Percentiles rank a stretch among this genome's conserved stretches.
phyloP scores from a whole-genome alignment of 306 rosid species.

The Mimosa bimucronata region DNA sequence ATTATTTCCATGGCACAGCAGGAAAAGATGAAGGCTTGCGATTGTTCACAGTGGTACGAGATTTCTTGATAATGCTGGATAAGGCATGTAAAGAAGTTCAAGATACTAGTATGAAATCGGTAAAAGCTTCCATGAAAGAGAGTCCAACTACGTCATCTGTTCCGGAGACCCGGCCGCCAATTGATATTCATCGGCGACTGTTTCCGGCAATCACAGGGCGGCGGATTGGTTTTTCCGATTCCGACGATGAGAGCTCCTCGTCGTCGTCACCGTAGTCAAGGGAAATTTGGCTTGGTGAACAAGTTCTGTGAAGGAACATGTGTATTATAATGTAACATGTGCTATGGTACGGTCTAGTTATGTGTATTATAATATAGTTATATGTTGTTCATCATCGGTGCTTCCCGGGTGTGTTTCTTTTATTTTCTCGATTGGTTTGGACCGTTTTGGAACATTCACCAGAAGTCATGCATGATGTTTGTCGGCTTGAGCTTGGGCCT shows the following conservation, averaged over 20 bases:
- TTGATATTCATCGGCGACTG: constrained; percentile 44
- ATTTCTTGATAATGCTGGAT: constrained; percentile 75
- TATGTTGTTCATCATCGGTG: neutral
- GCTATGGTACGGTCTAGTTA: neutral
- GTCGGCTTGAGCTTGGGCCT: neutral
- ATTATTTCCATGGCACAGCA: constrained; percentile 84
- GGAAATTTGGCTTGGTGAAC: constrained; percentile 10
- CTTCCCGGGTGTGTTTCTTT: no score
- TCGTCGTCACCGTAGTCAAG: constrained; percentile 25
- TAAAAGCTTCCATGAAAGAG: constrained; percentile 55
- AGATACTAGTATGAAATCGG: constrained; percentile 35
- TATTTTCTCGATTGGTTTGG: no score
- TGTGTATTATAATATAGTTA: neutral
- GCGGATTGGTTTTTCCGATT: constrained; percentile 59
- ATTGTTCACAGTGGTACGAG: constrained; percentile 71
- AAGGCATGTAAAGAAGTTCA: constrained; percentile 77
- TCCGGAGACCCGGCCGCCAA: constrained; percentile 25
- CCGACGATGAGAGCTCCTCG: constrained; percentile 60
- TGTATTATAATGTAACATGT: neutral
- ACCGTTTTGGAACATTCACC: constrained; percentile 1
- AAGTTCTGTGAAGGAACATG: constrained; percentile 11
- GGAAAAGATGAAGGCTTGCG: constrained; percentile 90
- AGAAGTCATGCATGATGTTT: neutral
- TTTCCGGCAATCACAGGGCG: constrained; percentile 82
- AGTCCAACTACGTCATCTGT: constrained; percentile 27